phyloP scores from a whole-genome alignment of 345 rosid genomes.

The Sonneratia alba region DNA sequence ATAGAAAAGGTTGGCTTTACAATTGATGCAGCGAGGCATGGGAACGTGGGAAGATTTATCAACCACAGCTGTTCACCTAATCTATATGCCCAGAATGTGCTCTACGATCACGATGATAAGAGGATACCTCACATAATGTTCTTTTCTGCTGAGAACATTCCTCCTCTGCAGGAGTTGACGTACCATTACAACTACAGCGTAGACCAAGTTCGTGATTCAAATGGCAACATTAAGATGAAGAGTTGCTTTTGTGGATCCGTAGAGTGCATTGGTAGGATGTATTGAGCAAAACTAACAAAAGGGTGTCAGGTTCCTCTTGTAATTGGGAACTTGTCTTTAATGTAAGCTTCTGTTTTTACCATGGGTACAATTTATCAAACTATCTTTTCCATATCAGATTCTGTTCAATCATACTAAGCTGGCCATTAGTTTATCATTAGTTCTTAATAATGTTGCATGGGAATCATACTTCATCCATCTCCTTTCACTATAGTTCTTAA shows the following conservation, averaged over 20 bases:
- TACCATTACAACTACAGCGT: slow-evolving; percentile 69
- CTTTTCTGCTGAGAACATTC: slow-evolving; percentile 76
- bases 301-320: background rate
- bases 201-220: slow-evolving; percentile 52
- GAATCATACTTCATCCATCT: background rate
- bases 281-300: slow-evolving; percentile 23
- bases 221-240: slow-evolving; percentile 65
- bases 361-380: background rate
- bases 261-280: slow-evolving; percentile 70
- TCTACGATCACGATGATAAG: slow-evolving; percentile 63
- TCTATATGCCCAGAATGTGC: slow-evolving; percentile 78
- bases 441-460: background rate
- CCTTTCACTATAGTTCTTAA: background rate
- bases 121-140: slow-evolving; percentile 86
- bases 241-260: slow-evolving; percentile 66
- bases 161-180: slow-evolving; percentile 77
- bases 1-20: slow-evolving; percentile 47
- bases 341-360: background rate
- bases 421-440: background rate
- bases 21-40: slow-evolving; percentile 67
- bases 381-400: too few species aligned
- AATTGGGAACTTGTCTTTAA: background rate
- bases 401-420: background rate
- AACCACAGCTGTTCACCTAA: slow-evolving; percentile 95
- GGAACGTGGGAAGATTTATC: slow-evolving; percentile 73